These are phyloP conservation scores for Solidago caesia DNA, from an alignment of 129 eudicot genomes.

Conservation along the genomic window DNA sequence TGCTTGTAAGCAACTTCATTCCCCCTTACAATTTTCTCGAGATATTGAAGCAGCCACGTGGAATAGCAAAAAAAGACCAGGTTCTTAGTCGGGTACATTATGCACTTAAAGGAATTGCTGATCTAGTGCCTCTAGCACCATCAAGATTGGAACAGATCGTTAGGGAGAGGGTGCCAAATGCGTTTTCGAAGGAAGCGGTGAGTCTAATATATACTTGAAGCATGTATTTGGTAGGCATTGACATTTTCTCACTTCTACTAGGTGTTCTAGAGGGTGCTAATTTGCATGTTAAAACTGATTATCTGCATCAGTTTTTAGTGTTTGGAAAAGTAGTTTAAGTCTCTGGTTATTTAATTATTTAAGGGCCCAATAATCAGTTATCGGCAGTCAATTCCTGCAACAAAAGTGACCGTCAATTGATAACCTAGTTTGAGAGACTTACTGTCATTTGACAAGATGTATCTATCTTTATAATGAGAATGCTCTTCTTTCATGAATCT, in stretches of 20 bases:
- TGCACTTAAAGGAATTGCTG: slow-evolving; percentile 65
- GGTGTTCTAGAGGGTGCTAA: neutral
- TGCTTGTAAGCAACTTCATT: slow-evolving; percentile 82
- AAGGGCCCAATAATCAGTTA: no score
- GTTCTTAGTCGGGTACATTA: slow-evolving; percentile 74
- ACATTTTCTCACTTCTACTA: neutral
- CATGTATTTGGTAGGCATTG: neutral
- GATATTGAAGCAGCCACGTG: slow-evolving; percentile 60
- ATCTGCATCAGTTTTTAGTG: no score
- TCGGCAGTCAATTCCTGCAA: no score
- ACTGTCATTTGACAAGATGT: no score
- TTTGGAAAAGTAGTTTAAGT: no score
- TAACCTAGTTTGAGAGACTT: no score
- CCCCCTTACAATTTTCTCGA: slow-evolving; percentile 57
- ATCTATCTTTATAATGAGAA: no score
- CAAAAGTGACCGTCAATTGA: no score
- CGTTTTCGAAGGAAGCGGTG: slow-evolving; percentile 48
- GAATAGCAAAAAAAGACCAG: slow-evolving; percentile 66
- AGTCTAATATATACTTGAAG: slow-evolving; percentile 30
- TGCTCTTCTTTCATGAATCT: no score
- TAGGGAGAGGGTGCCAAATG: slow-evolving; percentile 62
- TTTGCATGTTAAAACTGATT: no score
- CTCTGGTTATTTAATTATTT: no score
- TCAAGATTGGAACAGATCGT: slow-evolving; percentile 63
- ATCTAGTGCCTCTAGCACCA: slow-evolving; percentile 82